Conservation (phyloP, 345 rosid genomes). For the Draba incana region DNA sequence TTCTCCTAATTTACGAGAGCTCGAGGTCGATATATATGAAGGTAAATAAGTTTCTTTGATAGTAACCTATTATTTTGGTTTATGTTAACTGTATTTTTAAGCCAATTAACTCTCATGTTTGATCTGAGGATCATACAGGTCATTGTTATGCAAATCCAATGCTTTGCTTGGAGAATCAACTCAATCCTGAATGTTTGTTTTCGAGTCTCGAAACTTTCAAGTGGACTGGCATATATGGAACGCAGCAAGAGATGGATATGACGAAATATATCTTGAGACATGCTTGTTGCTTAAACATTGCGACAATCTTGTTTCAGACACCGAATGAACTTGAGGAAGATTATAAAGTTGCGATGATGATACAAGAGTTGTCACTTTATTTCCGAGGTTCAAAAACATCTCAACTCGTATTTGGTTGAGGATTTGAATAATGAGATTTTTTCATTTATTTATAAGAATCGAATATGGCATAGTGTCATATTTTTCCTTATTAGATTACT, state of each 20-base stretch:
- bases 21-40: background rate
- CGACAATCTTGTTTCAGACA: background rate
- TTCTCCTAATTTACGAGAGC: slow-evolving; percentile 13
- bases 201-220: slow-evolving; percentile 19
- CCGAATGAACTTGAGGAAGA: background rate
- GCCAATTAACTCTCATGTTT: background rate
- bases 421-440: background rate
- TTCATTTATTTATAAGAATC: background rate
- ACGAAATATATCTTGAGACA: slow-evolving; percentile 5
- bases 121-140: background rate
- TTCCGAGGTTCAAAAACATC: background rate
- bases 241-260: background rate
- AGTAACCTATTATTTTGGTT: background rate
- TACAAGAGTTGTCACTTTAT: background rate
- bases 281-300: slow-evolving; percentile 20
- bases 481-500: no score
- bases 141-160: background rate
- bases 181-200: slow-evolving; percentile 7
- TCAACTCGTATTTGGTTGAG: background rate
- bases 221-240: background rate
- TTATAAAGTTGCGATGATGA: background rate
- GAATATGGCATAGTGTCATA: no score
- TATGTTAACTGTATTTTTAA: background rate
- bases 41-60: slow-evolving; percentile 11
- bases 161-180: background rate